These are phyloP conservation scores for Sanguinoderma infundibulare DNA, from an alignment of 1,284 basidiomycete species.

Conservation along the genomic window DNA sequence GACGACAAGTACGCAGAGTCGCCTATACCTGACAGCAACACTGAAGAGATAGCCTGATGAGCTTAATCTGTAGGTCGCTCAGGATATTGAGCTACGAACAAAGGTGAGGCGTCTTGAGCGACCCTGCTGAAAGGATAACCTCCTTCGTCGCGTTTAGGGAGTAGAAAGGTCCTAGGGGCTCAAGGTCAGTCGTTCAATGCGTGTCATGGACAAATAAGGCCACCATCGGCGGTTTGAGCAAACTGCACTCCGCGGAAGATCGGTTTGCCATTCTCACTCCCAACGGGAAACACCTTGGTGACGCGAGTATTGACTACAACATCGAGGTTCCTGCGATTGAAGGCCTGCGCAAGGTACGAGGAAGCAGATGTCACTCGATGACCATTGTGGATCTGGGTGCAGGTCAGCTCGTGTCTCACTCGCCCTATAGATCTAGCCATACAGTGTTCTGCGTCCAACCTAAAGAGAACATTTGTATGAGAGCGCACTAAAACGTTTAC, in stretches of 20 bases:
- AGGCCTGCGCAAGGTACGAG: slow-evolving; percentile 33
- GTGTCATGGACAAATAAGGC: no score
- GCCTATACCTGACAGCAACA: slow-evolving; percentile 33
- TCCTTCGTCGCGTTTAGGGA: slow-evolving; percentile 28
- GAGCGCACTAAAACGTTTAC: neutral
- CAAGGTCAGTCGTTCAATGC: slow-evolving; percentile 1
- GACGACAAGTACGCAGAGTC: slow-evolving; percentile 14
- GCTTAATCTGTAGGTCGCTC: no score
- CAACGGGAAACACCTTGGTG: slow-evolving; percentile 39
- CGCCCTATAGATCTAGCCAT: no score
- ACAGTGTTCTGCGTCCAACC: neutral
- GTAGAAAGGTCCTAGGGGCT: no score
- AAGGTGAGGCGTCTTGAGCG: slow-evolving; percentile 38
- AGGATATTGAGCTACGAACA: slow-evolving; percentile 6
- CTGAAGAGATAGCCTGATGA: slow-evolving; percentile 28
- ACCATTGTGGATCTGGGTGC: no score
- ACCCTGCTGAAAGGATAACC: slow-evolving; percentile 29
- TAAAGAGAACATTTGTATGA: neutral
- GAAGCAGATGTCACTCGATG: no score
- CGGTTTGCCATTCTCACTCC: slow-evolving; percentile 18
- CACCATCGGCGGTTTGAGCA: no score
- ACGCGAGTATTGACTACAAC: slow-evolving; percentile 46
- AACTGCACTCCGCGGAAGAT: slow-evolving; percentile 40
- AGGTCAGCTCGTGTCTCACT: no score
- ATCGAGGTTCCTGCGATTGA: slow-evolving; percentile 42